Conservation (phyloP, 192 early-diverging fungal genomes). For the Rhizoclosmatium sp. region DNA sequence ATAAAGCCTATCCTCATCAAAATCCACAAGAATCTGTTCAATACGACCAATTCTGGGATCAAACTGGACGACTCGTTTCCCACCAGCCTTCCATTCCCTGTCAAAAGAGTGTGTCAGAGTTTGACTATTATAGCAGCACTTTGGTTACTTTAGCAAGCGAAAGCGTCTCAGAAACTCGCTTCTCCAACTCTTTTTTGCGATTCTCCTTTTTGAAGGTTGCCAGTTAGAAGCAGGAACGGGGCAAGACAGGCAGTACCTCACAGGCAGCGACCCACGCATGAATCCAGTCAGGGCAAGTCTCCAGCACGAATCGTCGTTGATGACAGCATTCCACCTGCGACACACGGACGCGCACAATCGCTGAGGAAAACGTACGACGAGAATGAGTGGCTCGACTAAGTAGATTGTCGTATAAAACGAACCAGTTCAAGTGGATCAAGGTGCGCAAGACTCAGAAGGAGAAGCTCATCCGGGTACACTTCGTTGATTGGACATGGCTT, state of each 20-base stretch:
- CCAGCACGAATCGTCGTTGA: conserved; percentile 54
- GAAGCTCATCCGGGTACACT: conserved; percentile 44
- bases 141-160: conserved; percentile 32
- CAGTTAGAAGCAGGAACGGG: not conserved
- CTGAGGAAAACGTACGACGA: conserved; percentile 3
- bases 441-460: conserved; percentile 46
- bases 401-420: not conserved
- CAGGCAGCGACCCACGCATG: conserved; percentile 39
- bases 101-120: not conserved
- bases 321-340: conserved; percentile 42
- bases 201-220: conserved; percentile 26
- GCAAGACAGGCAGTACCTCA: conserved; percentile 11
- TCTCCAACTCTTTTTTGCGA: conserved; percentile 47
- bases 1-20: conserved; percentile 58
- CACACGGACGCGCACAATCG: conserved; percentile 39
- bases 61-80: conserved; percentile 56
- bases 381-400: not conserved
- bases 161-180: conserved; percentile 46
- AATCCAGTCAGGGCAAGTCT: conserved; percentile 43
- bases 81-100: conserved; percentile 41
- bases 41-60: conserved; percentile 68
- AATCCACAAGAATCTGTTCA: conserved; percentile 55
- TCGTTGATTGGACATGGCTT: conserved; percentile 28
- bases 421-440: conserved; percentile 49
- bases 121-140: too few relatives aligned